Conservation (phyloP, 2,329 filamentous ascomycete genomes). For the Magnaporthiopsis poae region DNA sequence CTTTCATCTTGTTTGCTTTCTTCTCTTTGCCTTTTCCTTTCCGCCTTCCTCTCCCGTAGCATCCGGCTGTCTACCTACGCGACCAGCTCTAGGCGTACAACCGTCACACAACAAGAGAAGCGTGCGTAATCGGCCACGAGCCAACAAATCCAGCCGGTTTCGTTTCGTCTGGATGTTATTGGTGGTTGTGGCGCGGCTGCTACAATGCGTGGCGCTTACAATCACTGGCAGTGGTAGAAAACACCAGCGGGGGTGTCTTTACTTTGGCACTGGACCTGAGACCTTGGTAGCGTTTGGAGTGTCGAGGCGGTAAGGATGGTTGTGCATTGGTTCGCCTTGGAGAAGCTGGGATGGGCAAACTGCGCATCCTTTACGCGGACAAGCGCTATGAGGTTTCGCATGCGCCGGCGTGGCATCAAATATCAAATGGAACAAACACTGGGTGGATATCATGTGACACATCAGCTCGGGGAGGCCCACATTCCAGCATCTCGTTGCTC, state of each 20-base stretch:
- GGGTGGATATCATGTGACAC: background rate
- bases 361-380: background rate
- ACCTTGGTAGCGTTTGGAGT: background rate
- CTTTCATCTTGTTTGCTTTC: conserved; percentile 15
- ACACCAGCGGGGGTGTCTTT: background rate
- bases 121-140: too few relatives aligned
- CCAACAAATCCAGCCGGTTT: background rate
- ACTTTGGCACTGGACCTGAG: background rate
- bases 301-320: background rate
- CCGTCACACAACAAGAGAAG: background rate
- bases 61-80: background rate
- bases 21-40: conserved; percentile 5
- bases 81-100: background rate
- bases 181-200: background rate
- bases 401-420: background rate
- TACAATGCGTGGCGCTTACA: background rate
- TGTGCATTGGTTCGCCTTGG: background rate
- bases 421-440: background rate
- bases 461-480: background rate
- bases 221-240: background rate
- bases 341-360: background rate
- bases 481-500: background rate
- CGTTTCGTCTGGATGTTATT: background rate
- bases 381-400: background rate
- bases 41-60: too few relatives aligned